Percentiles rank a stretch among this genome's conserved stretches.
Conservation (phyloP, 192 early-diverging fungal genomes). For the Thamnidium elegans region DNA sequence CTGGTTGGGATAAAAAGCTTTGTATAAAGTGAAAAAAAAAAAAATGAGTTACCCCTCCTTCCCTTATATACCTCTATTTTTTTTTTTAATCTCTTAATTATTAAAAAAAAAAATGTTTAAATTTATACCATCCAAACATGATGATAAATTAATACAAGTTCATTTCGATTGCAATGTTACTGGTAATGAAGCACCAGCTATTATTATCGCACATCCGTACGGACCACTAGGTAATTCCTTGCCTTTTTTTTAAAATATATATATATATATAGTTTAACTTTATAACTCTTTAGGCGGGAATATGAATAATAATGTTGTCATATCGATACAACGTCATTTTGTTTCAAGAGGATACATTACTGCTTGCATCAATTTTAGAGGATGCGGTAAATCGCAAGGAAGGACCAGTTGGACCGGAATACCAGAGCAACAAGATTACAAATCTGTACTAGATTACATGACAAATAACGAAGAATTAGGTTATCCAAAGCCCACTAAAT, state of each 20-base stretch:
- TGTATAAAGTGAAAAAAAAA: not conserved
- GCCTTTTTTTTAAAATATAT: not conserved
- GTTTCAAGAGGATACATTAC: slow-evolving; percentile 13
- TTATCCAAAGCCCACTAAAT: slow-evolving; percentile 8
- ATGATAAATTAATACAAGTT: slow-evolving; percentile 11
- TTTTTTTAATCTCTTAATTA: not conserved
- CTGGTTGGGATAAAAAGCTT: slow-evolving; percentile 7
- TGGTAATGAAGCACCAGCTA: slow-evolving; percentile 4
- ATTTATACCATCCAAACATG: slow-evolving; percentile 15
- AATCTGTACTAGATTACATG: slow-evolving; percentile 14
- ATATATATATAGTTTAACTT: too few relatives aligned
- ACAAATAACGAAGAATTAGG: not conserved
- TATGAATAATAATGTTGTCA: slow-evolving; percentile 28
- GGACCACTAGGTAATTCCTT: slow-evolving; percentile 24
- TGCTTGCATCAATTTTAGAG: slow-evolving; percentile 22
- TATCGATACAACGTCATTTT: slow-evolving; percentile 17
- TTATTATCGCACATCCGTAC: slow-evolving; percentile 28
- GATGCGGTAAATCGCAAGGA: slow-evolving; percentile 21
- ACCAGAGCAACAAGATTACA: slow-evolving; percentile 25
- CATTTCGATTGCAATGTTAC: slow-evolving; percentile 1
- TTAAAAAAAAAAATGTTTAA: not conserved
- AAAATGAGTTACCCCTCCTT: not conserved
- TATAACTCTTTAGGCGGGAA: too few relatives aligned
- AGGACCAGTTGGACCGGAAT: slow-evolving; percentile 31
- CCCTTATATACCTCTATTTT: not conserved